Evolutionary conservation across 176 grass and related monocot genomes (phyloP), one percentile per base, ranked within the genome.

Genomic region (Coix lacrymajobi): DNA sequence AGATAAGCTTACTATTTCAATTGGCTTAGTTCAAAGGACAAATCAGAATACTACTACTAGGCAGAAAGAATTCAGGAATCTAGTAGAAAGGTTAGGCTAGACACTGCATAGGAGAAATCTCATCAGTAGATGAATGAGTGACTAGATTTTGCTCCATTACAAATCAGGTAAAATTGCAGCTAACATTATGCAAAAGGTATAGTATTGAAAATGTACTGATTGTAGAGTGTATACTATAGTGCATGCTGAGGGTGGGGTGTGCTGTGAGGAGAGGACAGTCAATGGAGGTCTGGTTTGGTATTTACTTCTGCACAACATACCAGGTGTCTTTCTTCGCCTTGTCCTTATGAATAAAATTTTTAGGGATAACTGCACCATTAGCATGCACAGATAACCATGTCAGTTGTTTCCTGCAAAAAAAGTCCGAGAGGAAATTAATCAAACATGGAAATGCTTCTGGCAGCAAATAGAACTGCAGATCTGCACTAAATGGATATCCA

Each of bases 381-480:
- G 92, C 90, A 90, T 95, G 78, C 34, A 91, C 88, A 79, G 92
- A 93, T 83, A 98, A 83, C 96, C 96, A 98, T 38, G 96, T 88
- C 77, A 91, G 58, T 82, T 85, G 88, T 81, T 91, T 91, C 83
- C 96, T 98, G 78, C 71, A 91, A 30, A 78, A 40, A 77, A 28
- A 84, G 24, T 38, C 33, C 40, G 48, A n/a, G 13, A 11, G 62
- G 11, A 61, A 32, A 84, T 67, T 62, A 54, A 70, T 11, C 65
- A 37, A 72, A 77, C 2, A 56, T 46, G 14, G 43, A 66, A 62
- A 12, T 81, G 65, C 17, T 62, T 24, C 49, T 20, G 10, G 32
- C 19, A 64, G n/a, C 14, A 41, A 84, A 78, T n/a, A 83, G 25
- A 82, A 62, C 79, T 30, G 73, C 34, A 66, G 36, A 26, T 7